A percentile compares a stretch with the other conserved stretches of the same genome.
Conservation (phyloP, 805 yeast genomes). For the Candida ulmi region DNA sequence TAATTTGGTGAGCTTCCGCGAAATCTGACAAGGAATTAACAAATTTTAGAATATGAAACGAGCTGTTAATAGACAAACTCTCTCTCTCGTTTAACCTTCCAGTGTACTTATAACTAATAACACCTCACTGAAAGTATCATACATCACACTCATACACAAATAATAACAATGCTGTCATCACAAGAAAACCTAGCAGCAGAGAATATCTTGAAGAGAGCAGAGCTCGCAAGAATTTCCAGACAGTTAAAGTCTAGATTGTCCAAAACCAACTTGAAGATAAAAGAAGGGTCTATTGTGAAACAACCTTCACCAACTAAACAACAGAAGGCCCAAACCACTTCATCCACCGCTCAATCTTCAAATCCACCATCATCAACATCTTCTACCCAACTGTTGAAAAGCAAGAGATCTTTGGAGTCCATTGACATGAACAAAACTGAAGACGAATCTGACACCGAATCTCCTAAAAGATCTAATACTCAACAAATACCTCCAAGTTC, state of each 20-base stretch:
- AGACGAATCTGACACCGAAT: conserved; percentile 11
- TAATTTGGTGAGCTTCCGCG: too few relatives aligned
- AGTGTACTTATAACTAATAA: neutral
- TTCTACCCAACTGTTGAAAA: conserved; percentile 1
- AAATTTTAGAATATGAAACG: too few relatives aligned
- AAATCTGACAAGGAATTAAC: too few relatives aligned
- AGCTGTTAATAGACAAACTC: too few relatives aligned
- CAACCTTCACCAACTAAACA: neutral
- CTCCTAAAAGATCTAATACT: neutral
- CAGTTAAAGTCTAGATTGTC: conserved; percentile 36
- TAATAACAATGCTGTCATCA: conserved; percentile 2
- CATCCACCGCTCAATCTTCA: neutral
- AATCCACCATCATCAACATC: neutral
- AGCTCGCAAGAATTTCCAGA: conserved; percentile 39
- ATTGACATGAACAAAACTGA: conserved; percentile 19
- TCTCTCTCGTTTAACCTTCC: too few relatives aligned
- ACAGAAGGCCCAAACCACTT: neutral
- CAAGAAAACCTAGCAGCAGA: conserved; percentile 38
- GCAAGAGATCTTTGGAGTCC: conserved; percentile 17
- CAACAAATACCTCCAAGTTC: conserved; percentile 22
- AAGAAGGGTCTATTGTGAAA: conserved; percentile 4
- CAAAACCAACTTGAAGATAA: conserved; percentile 32
- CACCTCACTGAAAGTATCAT: too few relatives aligned
- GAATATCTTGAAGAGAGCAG: conserved; percentile 39
- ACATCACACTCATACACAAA: neutral